Evolutionary conservation across 176 grass and related monocot species (phyloP), one percentile per base, ranked within the genome.

Genomic region (Ensete glaucum): DNA sequence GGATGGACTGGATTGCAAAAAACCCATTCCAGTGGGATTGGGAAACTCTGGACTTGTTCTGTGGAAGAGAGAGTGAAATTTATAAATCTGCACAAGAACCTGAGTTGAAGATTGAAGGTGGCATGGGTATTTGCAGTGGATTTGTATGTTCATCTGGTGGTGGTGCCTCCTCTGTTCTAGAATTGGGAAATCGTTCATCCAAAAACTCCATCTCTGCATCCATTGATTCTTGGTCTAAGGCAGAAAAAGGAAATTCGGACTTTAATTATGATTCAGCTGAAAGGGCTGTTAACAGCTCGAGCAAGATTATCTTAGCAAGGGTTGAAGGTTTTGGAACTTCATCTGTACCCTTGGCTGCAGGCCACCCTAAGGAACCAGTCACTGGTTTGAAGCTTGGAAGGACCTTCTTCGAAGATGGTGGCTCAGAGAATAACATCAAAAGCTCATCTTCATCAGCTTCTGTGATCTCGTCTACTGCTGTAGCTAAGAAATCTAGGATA

Each of bases 401-500:
- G 62, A 90, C 85, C 8, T 90, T 43, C 34, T 43, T 87, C 52
- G 82, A 90, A 77, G 88, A 90, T 79, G 79, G 49, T 53, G 87
- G 75, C 64, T 85, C 79, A 74, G 88, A 56, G 63, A 69, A 80
- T 72, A 67, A 25, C 54, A 69, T 65, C 55, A 90, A 85, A 52
- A 80, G 62, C 76, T 87, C 62, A 9, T 71, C 77, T n/a, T 77
- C 76, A 52, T 64, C n/a, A 2, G 34, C 34, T 43, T 53, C 54
- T 51, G 51, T 70, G 13, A 60, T 69, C 11, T 69, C 62, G 27
- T 23, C 71, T 69, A 10, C 81, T 69, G 79, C 76, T 80, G 54
- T 12, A 12, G 52, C 12, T 19, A 67, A 67, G 26, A 67, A 67
- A 34, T 22, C 64, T 34, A 67, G 64, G 73, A 23, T 24, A 14